Percentiles rank a stretch among this genome's conserved stretches.
Conservation (phyloP, 257 asterid genomes). For the Ocimum tenuiflorum region DNA sequence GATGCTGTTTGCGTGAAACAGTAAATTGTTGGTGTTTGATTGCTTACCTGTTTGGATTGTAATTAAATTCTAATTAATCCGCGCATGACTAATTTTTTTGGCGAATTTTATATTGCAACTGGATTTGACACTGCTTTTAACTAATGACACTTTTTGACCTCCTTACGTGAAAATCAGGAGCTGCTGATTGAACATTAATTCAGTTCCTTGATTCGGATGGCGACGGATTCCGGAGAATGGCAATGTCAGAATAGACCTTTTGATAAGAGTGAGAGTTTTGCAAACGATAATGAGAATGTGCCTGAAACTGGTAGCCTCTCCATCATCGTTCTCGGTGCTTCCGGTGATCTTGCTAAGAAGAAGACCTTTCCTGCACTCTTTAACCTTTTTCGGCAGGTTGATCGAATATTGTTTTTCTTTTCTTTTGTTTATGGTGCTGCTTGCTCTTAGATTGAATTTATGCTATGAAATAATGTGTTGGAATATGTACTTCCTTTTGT, state of each 20-base stretch:
- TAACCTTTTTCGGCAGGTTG: slow-evolving; percentile 91
- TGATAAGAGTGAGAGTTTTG: slow-evolving; percentile 43
- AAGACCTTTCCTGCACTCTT: slow-evolving; percentile 97
- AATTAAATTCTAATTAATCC: not conserved
- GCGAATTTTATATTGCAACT: slow-evolving; percentile 1
- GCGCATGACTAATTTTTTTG: too few relatives aligned
- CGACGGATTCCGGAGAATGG: slow-evolving; percentile 31
- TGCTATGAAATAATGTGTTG: too few relatives aligned
- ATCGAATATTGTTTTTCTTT: not conserved
- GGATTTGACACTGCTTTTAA: not conserved
- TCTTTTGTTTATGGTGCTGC: not conserved
- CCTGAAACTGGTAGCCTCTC: slow-evolving; percentile 76
- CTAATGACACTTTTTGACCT: not conserved
- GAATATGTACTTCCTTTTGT: not conserved
- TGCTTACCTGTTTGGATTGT: not conserved
- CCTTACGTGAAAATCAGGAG: slow-evolving; percentile 16
- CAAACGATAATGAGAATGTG: slow-evolving; percentile 38
- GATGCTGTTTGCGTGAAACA: not conserved
- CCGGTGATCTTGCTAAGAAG: slow-evolving; percentile 99
- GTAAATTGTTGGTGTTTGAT: not conserved
- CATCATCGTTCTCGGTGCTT: slow-evolving; percentile 89
- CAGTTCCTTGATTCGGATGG: slow-evolving; percentile 22
- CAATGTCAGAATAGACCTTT: slow-evolving; percentile 50
- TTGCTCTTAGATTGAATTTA: too few relatives aligned
- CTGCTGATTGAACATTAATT: slow-evolving; percentile 6